Conservation (phyloP, 139 green algal species). For the Pedinophyceae sp. region DNA sequence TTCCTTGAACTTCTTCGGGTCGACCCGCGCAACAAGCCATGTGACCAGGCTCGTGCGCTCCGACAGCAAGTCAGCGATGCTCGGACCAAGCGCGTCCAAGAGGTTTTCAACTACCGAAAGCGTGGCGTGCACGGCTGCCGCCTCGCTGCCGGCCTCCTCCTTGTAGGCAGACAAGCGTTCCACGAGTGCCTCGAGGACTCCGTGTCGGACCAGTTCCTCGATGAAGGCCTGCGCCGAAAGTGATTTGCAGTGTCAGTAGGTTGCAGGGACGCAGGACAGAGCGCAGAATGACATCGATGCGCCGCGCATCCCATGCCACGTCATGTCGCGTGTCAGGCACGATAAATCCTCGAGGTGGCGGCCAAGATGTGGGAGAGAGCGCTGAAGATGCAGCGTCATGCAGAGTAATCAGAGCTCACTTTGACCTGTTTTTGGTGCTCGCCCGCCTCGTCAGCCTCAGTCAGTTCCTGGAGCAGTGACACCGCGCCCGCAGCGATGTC, state of each 20-base stretch:
- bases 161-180: conserved; percentile 39
- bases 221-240: conserved; percentile 43
- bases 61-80: conserved; percentile 14
- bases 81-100: too few species aligned
- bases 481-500: conserved; percentile 68
- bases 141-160: conserved; percentile 55
- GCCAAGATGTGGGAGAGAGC: not conserved
- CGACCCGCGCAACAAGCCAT: conserved; percentile 1
- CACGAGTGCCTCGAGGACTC: conserved; percentile 54
- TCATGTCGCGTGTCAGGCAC: too few species aligned
- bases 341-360: conserved; percentile 44
- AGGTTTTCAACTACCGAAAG: conserved; percentile 78
- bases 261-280: too few species aligned
- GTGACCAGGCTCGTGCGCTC: not conserved
- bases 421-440: conserved; percentile 29
- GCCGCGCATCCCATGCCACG: too few species aligned
- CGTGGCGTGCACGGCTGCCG: conserved; percentile 44
- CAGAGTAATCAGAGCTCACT: not conserved
- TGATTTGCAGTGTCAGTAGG: too few species aligned
- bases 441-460: conserved; percentile 58
- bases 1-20: conserved; percentile 1
- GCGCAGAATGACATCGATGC: too few species aligned
- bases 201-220: conserved; percentile 43
- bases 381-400: conserved; percentile 1
- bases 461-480: conserved; percentile 75